Conservation (phyloP, 129 eudicot species). For the Smallanthus sonchifolius region DNA sequence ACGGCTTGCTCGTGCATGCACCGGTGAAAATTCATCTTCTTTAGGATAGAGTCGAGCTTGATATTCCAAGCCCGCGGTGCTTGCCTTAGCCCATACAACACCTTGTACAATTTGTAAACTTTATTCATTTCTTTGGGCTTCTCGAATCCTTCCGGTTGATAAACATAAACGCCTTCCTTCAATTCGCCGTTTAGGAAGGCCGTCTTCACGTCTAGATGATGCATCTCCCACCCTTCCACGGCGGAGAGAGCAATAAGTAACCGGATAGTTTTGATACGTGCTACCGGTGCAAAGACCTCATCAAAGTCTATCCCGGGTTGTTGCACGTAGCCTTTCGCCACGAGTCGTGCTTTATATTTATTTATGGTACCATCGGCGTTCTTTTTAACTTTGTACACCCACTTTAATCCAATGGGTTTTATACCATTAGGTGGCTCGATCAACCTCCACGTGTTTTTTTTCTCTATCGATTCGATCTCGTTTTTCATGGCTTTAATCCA, state of each 20-base stretch:
- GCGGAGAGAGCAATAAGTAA: too few relatives aligned
- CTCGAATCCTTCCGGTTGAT: neutral
- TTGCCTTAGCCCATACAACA: neutral
- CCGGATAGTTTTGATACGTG: too few relatives aligned
- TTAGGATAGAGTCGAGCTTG: neutral
- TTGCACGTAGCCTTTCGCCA: neutral
- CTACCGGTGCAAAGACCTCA: too few relatives aligned
- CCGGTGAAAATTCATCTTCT: neutral
- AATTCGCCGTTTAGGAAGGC: too few relatives aligned
- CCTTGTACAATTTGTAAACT: neutral
- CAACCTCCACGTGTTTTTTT: slow-evolving; percentile 10
- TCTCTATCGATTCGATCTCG: neutral
- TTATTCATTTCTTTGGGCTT: neutral
- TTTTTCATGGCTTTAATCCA: neutral
- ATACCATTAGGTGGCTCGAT: neutral
- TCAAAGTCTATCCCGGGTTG: neutral
- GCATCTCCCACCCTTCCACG: neutral
- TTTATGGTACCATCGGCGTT: neutral
- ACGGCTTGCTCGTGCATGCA: too few relatives aligned
- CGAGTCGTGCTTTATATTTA: neutral
- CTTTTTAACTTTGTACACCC: slow-evolving; percentile 8
- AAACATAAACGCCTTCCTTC: neutral
- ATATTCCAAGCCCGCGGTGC: neutral
- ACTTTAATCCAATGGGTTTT: slow-evolving; percentile 7
- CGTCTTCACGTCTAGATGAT: neutral